Base-by-base conservation (phyloP, 2,329 filamentous ascomycete species). In the Meredithiella fracta region DNA sequence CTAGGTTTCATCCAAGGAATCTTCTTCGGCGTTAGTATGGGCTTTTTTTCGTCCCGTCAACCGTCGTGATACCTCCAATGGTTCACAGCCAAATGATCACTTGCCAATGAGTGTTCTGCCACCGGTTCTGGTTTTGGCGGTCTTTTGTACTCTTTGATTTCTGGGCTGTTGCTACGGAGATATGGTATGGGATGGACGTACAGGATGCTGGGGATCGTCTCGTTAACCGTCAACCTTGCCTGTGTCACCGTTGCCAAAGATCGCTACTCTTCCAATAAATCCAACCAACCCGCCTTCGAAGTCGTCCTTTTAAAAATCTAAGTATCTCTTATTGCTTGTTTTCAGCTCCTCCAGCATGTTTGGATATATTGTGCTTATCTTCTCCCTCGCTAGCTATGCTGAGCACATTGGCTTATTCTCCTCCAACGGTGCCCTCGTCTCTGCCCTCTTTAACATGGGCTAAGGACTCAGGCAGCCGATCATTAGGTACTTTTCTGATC, bases 41-140 rank as follows among this genome's bases (percentile, higher is more conserved):
- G 86, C 0, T 82, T 90, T 57, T 70, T 83, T 91, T 89, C 64
- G 83, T 85, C 0, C 78, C 78, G 0, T 79, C 74, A 3, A 82
- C 84, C 2, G 78, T 77, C 34, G 76, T 88, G 9, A 72, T 84
- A 0, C 77, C 84, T 1, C n/a, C 84, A 89, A 65, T 89, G 84
- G 84, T 90, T 90, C 63, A 77, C 73, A 8, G 80, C 77, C 31
- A 74, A 73, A 25, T 75, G 85, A 1, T 83, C 79, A 26, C 72
- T 89, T 14, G 84, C 85, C 9, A 87, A 85, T 60, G 80, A 83
- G 1, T 73, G 86, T 17, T 72, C 76, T 0, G 77, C 83, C 1
- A 76, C 78, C n/a, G 86, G 86, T 1, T 82, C 78, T 15, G 86
- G 86, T 0, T 70, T 90, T 4, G 86, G 86, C n/a, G 86, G 86